Conservation (phyloP, 31 red algal species). For the Bonnemaisonia californica region DNA sequence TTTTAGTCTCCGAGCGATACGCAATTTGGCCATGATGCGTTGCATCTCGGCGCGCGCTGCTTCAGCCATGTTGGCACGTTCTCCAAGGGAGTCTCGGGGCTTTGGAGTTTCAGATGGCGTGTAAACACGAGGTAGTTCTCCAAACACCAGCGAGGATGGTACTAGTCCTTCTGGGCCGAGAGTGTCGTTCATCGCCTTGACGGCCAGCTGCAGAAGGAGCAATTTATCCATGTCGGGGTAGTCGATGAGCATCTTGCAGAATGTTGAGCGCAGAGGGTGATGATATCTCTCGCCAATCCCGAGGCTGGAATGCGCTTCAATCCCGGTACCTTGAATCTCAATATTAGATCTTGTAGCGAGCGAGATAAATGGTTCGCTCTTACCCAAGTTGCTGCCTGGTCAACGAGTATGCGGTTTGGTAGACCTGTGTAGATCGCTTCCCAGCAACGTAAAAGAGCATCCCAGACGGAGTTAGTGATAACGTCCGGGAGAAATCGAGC, state of each 20-base stretch:
- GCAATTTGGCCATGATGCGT: neutral
- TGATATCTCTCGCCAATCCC: conserved; percentile 13
- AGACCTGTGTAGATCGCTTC: conserved; percentile 25
- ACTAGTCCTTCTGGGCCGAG: conserved; percentile 11
- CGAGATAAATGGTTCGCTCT: too few relatives aligned
- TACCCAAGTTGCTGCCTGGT: conserved; percentile 2
- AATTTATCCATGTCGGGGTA: neutral
- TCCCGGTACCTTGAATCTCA: too few relatives aligned
- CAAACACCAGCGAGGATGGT: conserved; percentile 31
- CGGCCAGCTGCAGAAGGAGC: neutral
- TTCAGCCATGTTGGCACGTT: neutral
- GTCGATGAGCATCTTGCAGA: neutral
- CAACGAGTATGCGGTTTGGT: conserved; percentile 14
- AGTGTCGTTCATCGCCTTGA: conserved; percentile 38
- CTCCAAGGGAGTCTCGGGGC: neutral
- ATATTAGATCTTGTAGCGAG: neutral
- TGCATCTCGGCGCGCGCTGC: conserved; percentile 5
- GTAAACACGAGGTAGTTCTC: conserved; percentile 17
- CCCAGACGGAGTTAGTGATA: conserved; percentile 3
- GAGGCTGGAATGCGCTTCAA: conserved; percentile 32
- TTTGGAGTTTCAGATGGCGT: neutral
- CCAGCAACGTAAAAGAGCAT: neutral
- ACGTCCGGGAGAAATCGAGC: conserved; percentile 19
- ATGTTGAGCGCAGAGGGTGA: conserved; percentile 9
- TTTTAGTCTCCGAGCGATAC: neutral